Evolutionary conservation across 495 filamentous ascomycete genomes (phyloP).

Genomic region (Penicillium angulare): DNA sequence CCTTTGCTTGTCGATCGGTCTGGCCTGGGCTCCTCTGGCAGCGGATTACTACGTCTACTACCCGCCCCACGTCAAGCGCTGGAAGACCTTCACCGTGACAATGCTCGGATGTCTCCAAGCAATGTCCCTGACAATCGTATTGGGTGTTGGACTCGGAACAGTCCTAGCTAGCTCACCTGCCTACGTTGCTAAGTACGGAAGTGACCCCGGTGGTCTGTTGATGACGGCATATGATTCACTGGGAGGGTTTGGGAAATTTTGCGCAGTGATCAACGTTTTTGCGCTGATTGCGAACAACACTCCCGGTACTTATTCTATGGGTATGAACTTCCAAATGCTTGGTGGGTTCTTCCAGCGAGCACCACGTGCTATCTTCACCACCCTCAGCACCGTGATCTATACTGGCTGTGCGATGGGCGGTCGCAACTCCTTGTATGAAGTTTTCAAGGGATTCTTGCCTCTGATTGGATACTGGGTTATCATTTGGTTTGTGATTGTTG

Average conservation of each 20-base stretch:
- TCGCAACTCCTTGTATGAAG: slow-evolving; percentile 42
- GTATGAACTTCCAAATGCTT: slow-evolving; percentile 72
- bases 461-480: slow-evolving; percentile 53
- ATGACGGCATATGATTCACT: slow-evolving; percentile 62
- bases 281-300: slow-evolving; percentile 70
- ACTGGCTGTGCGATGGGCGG: slow-evolving; percentile 50
- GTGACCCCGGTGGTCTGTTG: slow-evolving; percentile 63
- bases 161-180: slow-evolving; percentile 50
- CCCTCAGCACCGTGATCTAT: slow-evolving; percentile 40
- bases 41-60: slow-evolving; percentile 61
- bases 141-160: slow-evolving; percentile 71
- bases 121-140: slow-evolving; percentile 57
- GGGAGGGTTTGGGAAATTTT: slow-evolving; percentile 68
- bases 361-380: slow-evolving; percentile 66
- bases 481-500: slow-evolving; percentile 43
- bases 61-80: slow-evolving; percentile 46
- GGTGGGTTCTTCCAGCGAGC: slow-evolving; percentile 59
- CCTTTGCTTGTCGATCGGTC: slow-evolving; percentile 52
- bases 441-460: slow-evolving; percentile 49
- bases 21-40: slow-evolving; percentile 52
- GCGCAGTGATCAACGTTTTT: slow-evolving; percentile 64
- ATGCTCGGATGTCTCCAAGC: slow-evolving; percentile 47
- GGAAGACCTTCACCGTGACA: slow-evolving; percentile 47
- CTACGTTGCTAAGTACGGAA: slow-evolving; percentile 55
- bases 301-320: slow-evolving; percentile 68